Percentiles rank a stretch among this genome's conserved stretches.
These are phyloP conservation scores for Oenanthe sinensis DNA, from an alignment of 129 eudicot species.

Conservation along the genomic window DNA sequence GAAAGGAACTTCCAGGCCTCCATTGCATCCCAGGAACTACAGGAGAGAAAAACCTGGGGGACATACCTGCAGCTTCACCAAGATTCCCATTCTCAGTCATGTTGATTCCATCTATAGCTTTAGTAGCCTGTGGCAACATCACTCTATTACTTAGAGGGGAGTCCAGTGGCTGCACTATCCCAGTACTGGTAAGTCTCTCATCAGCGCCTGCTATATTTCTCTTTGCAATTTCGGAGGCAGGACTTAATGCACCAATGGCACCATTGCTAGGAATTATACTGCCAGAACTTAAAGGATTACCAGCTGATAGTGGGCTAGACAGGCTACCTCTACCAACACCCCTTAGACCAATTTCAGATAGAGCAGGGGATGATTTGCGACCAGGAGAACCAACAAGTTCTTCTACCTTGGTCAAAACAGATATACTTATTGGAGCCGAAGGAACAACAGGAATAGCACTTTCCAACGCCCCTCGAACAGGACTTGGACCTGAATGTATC, in stretches of 20 bases:
- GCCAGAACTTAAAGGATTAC: constrained; percentile 42
- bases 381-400: constrained; percentile 56
- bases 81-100: constrained; percentile 38
- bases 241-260: constrained; percentile 43
- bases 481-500: constrained; percentile 34
- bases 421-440: constrained; percentile 41
- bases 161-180: constrained; percentile 48
- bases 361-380: constrained; percentile 67
- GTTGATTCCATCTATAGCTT: constrained; percentile 42
- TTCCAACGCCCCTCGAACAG: constrained; percentile 36
- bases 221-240: constrained; percentile 63
- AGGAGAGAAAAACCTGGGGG: constrained; percentile 61
- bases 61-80: constrained; percentile 50
- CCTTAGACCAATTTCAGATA: constrained; percentile 49
- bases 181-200: constrained; percentile 55
- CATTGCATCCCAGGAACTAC: constrained; percentile 79
- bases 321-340: constrained; percentile 57
- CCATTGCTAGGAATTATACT: constrained; percentile 45
- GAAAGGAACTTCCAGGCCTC: constrained; percentile 97
- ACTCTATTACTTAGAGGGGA: constrained; percentile 64
- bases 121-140: constrained; percentile 51
- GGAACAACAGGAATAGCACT: constrained; percentile 30
- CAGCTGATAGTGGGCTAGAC: constrained; percentile 44
- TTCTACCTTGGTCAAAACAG: constrained; percentile 57
- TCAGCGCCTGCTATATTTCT: constrained; percentile 63